Conservation (phyloP, 2,329 filamentous ascomycete species). For the Ustilaginoidea virens region DNA sequence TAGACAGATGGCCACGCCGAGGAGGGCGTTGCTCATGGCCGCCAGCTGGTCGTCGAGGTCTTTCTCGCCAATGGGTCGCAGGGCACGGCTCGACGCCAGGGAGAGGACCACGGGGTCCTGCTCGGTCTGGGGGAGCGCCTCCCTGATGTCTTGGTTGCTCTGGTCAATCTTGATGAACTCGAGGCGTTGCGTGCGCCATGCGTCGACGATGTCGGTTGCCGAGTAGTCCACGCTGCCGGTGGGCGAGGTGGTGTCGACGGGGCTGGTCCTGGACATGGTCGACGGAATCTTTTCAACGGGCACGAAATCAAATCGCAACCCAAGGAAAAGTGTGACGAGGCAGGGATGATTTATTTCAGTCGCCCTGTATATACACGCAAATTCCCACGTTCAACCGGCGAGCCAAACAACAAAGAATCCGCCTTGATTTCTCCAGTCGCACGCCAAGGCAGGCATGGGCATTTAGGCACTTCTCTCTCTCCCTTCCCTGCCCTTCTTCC, state of each 20-base stretch:
- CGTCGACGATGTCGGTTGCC: slow-evolving; percentile 3
- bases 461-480: too few species aligned
- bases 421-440: too few species aligned
- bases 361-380: too few species aligned
- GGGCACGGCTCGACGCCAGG: slow-evolving; percentile 3
- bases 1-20: slow-evolving; percentile 10
- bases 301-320: too few species aligned
- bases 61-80: slow-evolving; percentile 5
- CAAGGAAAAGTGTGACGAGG: too few species aligned
- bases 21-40: slow-evolving; percentile 6
- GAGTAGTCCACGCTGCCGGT: slow-evolving; percentile 2
- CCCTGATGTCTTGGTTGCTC: slow-evolving; percentile 6
- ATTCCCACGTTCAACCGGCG: too few species aligned
- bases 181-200: slow-evolving; percentile 8
- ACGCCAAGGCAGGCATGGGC: too few species aligned
- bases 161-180: slow-evolving; percentile 8
- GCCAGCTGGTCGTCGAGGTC: slow-evolving; percentile 6
- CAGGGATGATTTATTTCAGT: too few species aligned
- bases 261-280: slow-evolving; percentile 1
- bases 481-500: too few species aligned
- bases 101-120: slow-evolving; percentile 6
- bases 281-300: too few species aligned
- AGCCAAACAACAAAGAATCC: too few species aligned
- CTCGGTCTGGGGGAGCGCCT: slow-evolving; percentile 5
- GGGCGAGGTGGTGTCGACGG: slow-evolving; percentile 1